phyloP scores from a whole-genome alignment of 345 rosid genomes.

The Acer negundo region DNA sequence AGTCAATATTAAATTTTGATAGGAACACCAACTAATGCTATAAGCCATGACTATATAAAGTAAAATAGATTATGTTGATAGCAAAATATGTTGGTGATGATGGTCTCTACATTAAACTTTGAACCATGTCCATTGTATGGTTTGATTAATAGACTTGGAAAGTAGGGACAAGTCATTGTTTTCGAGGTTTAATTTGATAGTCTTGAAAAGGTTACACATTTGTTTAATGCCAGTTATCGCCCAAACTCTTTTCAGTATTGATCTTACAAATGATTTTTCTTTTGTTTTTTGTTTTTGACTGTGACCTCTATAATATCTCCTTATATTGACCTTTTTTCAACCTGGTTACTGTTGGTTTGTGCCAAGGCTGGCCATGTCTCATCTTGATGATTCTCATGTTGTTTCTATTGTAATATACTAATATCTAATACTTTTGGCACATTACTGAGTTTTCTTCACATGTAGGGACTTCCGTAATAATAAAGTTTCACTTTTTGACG shows the following conservation, averaged over 20 bases:
- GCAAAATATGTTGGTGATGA: background rate
- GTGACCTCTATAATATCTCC: background rate
- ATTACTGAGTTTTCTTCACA: slow-evolving; percentile 5
- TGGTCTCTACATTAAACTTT: background rate
- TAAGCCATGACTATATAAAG: background rate
- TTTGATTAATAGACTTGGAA: background rate
- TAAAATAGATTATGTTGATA: background rate
- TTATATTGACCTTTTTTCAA: background rate
- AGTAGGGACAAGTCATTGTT: background rate
- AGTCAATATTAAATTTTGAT: background rate
- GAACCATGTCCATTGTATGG: background rate
- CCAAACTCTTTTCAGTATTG: background rate
- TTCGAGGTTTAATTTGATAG: background rate
- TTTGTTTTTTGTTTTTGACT: background rate
- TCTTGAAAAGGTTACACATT: background rate
- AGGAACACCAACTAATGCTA: background rate
- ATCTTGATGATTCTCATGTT: slow-evolving; percentile 5
- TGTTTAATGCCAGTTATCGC: background rate
- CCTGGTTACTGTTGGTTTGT: background rate
- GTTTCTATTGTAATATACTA: background rate
- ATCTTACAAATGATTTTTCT: background rate
- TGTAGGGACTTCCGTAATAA: slow-evolving; percentile 72
- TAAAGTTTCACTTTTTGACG: slow-evolving; percentile 81
- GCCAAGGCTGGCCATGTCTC: background rate
- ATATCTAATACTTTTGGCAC: background rate